Conservation (phyloP, 352 stramenopile species). For the Phytophthora ramorum region DNA sequence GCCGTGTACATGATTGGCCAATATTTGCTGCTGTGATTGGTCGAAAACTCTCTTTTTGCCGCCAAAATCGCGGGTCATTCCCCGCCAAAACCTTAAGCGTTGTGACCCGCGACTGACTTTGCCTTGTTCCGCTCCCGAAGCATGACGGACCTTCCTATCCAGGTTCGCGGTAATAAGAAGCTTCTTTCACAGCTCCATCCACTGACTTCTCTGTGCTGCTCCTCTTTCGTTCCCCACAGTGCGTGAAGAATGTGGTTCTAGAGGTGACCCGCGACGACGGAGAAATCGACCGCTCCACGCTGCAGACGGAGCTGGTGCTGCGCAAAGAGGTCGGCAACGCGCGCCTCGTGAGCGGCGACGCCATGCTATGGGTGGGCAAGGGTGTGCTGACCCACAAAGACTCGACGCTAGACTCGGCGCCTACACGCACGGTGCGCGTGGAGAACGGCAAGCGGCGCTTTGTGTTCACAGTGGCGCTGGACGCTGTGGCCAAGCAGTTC, state of each 20-base stretch:
- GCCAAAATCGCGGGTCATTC: slow-evolving; percentile 38
- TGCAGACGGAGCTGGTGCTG: slow-evolving; percentile 57
- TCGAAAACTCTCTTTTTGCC: slow-evolving; percentile 37
- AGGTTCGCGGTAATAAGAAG: slow-evolving; percentile 16
- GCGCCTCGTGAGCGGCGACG: slow-evolving; percentile 74
- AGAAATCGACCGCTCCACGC: slow-evolving; percentile 36
- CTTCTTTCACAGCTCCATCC: background rate
- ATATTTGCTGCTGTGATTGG: slow-evolving; percentile 27
- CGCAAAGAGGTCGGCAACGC: slow-evolving; percentile 87
- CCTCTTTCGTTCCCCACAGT: slow-evolving; percentile 36
- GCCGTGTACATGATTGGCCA: slow-evolving; percentile 19
- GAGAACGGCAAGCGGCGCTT: slow-evolving; percentile 73
- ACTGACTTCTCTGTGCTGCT: background rate
- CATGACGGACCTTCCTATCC: slow-evolving; percentile 41
- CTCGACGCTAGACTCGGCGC: slow-evolving; percentile 34
- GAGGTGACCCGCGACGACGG: slow-evolving; percentile 60
- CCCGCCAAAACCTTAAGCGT: slow-evolving; percentile 33
- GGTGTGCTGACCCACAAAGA: slow-evolving; percentile 60
- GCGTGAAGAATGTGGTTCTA: slow-evolving; percentile 58
- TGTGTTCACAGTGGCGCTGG: slow-evolving; percentile 58
- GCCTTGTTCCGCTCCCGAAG: slow-evolving; percentile 12
- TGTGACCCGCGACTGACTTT: slow-evolving; percentile 5
- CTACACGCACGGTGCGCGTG: slow-evolving; percentile 54
- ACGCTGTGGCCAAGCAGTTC: slow-evolving; percentile 57
- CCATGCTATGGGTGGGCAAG: slow-evolving; percentile 72